Conservation (phyloP, 768 basidiomycete species). For the Daedaleopsis sinensis region DNA sequence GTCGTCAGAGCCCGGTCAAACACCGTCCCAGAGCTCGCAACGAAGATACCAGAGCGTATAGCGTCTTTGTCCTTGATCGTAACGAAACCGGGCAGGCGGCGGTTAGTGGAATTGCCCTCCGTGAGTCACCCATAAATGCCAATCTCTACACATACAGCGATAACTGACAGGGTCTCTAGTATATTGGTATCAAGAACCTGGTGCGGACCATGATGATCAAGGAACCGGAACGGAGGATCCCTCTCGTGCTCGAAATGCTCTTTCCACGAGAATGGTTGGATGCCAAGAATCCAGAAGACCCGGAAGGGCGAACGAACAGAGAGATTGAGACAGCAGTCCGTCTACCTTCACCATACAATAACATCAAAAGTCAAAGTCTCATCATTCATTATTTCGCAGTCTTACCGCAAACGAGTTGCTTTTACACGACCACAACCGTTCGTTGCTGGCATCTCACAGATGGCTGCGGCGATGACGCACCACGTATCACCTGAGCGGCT, state of each 20-base stretch:
- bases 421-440: slow-evolving; percentile 62
- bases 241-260: slow-evolving; percentile 56
- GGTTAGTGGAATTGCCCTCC: slow-evolving; percentile 64
- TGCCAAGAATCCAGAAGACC: slow-evolving; percentile 52
- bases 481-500: slow-evolving; percentile 43
- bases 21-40: slow-evolving; percentile 60
- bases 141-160: not conserved
- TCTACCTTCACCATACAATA: not conserved
- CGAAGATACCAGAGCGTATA: slow-evolving; percentile 66
- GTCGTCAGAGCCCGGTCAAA: not conserved
- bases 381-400: slow-evolving; percentile 34
- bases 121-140: slow-evolving; percentile 46
- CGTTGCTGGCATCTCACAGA: slow-evolving; percentile 70
- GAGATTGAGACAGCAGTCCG: slow-evolving; percentile 60
- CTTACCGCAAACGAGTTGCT: slow-evolving; percentile 45
- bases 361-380: too few species aligned
- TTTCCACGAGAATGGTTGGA: slow-evolving; percentile 67
- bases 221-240: slow-evolving; percentile 51
- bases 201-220: slow-evolving; percentile 32
- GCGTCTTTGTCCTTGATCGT: slow-evolving; percentile 66
- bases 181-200: slow-evolving; percentile 1
- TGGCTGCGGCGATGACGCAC: slow-evolving; percentile 70
- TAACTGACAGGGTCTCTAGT: not conserved
- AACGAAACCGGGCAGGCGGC: slow-evolving; percentile 65
- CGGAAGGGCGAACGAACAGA: slow-evolving; percentile 62